phyloP scores from a whole-genome alignment of 2,329 filamentous ascomycete species.

The Fusarium stilboides region DNA sequence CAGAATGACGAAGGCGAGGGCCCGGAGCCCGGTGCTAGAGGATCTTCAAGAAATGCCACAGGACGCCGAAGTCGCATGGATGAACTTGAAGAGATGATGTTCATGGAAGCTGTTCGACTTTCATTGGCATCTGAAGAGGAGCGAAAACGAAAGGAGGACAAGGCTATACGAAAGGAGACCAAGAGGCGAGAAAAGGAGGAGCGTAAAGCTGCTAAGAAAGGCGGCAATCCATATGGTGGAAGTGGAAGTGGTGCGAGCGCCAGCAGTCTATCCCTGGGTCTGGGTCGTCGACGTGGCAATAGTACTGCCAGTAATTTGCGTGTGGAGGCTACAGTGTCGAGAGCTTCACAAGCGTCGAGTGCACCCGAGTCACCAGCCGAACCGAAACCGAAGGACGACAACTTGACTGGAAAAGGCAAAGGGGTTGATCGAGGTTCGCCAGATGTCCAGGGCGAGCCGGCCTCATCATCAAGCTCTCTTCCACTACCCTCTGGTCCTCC shows the following conservation, averaged over 20 bases:
- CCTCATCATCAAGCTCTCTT: slow-evolving; percentile 58
- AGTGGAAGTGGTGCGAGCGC: slow-evolving; percentile 65
- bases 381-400: slow-evolving; percentile 52
- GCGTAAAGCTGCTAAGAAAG: slow-evolving; percentile 81
- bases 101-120: slow-evolving; percentile 93
- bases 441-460: slow-evolving; percentile 46
- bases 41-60: slow-evolving; percentile 40
- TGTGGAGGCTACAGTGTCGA: slow-evolving; percentile 68
- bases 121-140: slow-evolving; percentile 96
- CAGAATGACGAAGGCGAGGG: slow-evolving; percentile 40
- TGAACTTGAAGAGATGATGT: slow-evolving; percentile 97
- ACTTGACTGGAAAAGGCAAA: slow-evolving; percentile 74
- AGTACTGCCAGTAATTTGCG: slow-evolving; percentile 73
- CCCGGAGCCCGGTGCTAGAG: slow-evolving; percentile 45
- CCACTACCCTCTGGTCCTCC: slow-evolving; percentile 66
- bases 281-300: slow-evolving; percentile 72
- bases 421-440: slow-evolving; percentile 70
- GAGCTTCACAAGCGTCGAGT: slow-evolving; percentile 55
- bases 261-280: slow-evolving; percentile 75
- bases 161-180: slow-evolving; percentile 75
- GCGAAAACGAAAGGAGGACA: slow-evolving; percentile 81
- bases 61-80: slow-evolving; percentile 74
- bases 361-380: slow-evolving; percentile 45
- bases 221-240: slow-evolving; percentile 56
- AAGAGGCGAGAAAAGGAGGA: slow-evolving; percentile 90